phyloP scores from a whole-genome alignment of 768 basidiomycete genomes.

The Lepiota subincarnata region DNA sequence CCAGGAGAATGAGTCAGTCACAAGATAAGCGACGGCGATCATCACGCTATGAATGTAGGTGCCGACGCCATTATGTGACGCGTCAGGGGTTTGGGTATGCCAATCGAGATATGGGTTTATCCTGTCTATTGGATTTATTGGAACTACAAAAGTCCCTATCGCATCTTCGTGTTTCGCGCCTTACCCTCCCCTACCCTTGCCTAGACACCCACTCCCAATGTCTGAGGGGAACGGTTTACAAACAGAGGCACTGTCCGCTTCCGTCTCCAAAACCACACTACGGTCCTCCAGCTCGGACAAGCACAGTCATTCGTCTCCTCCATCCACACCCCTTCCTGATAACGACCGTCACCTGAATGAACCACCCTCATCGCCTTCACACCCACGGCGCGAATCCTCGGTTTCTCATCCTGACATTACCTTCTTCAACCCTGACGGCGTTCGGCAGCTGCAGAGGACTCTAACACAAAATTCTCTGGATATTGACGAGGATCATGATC shows the following conservation, averaged over 20 bases:
- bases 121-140: background rate
- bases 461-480: constrained; percentile 26
- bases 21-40: no score
- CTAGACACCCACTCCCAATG: background rate
- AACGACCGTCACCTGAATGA: background rate
- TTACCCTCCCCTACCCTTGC: no score
- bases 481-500: background rate
- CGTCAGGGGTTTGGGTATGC: background rate
- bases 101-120: background rate
- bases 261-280: background rate
- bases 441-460: constrained; percentile 36
- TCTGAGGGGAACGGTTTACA: constrained; percentile 8
- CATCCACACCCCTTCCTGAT: background rate
- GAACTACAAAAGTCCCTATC: background rate
- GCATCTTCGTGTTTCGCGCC: background rate
- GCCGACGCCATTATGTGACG: background rate
- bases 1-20: no score
- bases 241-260: constrained; percentile 9
- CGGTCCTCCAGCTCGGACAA: background rate
- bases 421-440: constrained; percentile 55
- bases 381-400: constrained; percentile 11
- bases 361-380: constrained; percentile 3
- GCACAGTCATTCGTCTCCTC: background rate
- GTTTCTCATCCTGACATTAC: constrained; percentile 40
- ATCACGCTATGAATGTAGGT: background rate